Base-by-base conservation (phyloP, 805 yeast species). In the Yarrowia divulgata region DNA sequence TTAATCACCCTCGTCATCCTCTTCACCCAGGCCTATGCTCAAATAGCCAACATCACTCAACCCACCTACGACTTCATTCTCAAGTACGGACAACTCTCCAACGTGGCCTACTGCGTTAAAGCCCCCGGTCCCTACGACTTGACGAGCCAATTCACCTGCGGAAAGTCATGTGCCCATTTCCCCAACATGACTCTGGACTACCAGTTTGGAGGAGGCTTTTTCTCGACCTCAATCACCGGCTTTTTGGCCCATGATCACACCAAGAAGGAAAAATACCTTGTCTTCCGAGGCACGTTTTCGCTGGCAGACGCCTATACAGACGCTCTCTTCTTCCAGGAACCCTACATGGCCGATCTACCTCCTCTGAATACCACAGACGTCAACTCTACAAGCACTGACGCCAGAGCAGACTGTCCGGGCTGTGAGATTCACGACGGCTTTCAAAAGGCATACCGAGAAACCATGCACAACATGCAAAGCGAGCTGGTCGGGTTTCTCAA, bases 71-170 rank as follows among this genome's bases (percentile, higher is more conserved):
- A 55, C 34, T 40, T 55, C 18, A 5, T 55, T 16, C 62, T 55
- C 46, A 55, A 55, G 45, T 55, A 55, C 62, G 46, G 62, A 16
- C 62, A 14, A 6, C 62, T 55, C 8, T 55, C 46, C 62, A 55
- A 55, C n/a, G 62, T 55, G 1, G 62, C 62, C 9, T 55, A 55
- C 37, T 55, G 62, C 16, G 62, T 55, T 1, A 7, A 12, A 16
- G 62, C 62, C 12, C 62, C 62, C 5, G 62, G 62, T 0, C 62
- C 62, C 1, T 55, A 39, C 14, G 62, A 40, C 1, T 37, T 55
- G 4, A 18, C 23, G 5, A 13, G 8, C 46, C n/a, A 43, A 18
- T 58, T 58, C 14, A 42, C 64, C 13, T 58, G 64, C 34, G 64
- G 64, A 16, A 43, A 34, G 9, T 8, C 40, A 1, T 58, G 64